phyloP scores from a whole-genome alignment of 495 filamentous ascomycete species.

The Trichoderma asperelloides region DNA sequence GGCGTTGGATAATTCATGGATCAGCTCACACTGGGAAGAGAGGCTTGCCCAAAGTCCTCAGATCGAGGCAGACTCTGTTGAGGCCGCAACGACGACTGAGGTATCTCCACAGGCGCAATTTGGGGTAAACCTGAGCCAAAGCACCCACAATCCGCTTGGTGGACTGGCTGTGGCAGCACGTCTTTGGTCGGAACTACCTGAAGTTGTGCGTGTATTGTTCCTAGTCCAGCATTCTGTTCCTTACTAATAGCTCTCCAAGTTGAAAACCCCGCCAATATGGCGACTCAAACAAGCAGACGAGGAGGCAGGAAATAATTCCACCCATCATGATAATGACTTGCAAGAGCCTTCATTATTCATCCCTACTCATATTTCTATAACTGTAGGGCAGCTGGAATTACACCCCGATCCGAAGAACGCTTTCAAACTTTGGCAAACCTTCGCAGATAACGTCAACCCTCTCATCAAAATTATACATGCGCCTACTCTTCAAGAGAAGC shows the following conservation, averaged over 20 bases:
- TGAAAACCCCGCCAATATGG: constrained; percentile 9
- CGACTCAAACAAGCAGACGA: neutral
- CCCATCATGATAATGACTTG: neutral
- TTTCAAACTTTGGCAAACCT: constrained; percentile 44
- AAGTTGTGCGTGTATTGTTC: constrained; percentile 6
- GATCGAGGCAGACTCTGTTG: neutral
- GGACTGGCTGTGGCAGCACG: neutral
- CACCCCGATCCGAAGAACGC: constrained; percentile 13
- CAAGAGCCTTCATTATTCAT: neutral
- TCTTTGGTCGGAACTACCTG: constrained; percentile 5
- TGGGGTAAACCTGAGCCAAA: neutral
- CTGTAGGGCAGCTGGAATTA: constrained; percentile 1
- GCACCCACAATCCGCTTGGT: neutral
- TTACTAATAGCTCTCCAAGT: constrained; percentile 6
- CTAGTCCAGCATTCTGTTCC: neutral
- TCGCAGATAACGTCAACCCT: constrained; percentile 43
- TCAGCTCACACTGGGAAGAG: constrained; percentile 9
- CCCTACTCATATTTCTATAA: neutral
- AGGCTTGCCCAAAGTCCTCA: constrained; percentile 3
- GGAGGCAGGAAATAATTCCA: neutral
- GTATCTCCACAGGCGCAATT: neutral
- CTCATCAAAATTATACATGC: constrained; percentile 42
- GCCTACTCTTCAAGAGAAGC: constrained; percentile 36
- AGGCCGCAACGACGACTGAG: neutral
- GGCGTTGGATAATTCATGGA: constrained; percentile 8